Evolutionary conservation across 805 yeast species (phyloP), one percentile per base, ranked within the genome.

Genomic region (Peterozyma toletana): DNA sequence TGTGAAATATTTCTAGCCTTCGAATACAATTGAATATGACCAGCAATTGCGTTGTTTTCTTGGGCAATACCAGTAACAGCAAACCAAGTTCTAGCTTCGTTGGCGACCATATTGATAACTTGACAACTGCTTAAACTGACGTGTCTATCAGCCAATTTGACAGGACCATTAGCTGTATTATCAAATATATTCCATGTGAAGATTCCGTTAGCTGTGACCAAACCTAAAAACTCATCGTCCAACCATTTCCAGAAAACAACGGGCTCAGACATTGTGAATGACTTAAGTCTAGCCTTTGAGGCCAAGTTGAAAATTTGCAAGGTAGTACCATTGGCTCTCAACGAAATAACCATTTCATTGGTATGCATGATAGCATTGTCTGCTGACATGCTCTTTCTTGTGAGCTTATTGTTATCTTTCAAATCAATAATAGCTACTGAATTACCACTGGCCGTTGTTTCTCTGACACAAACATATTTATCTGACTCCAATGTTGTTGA

Each of bases 321-420:
- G 35, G 96, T 90, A 40, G 96, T 89, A 53, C 96, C 96, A 59
- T 89, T 93, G 37, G 98, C 98, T 60, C 98, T 79, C 52, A 93
- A 78, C 13, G 96, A 88, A 55, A 93, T 89, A 50, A 90, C 88
- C 65, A 84, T 80, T 63, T 83, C 80, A n/a, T 67, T 59, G 31
- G 99, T 98, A 64, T 89, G 95, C 93, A 93, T 82, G 60, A 93
- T 93, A 41, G 97, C 98, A 50, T 89, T 86, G 66, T 93, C 99
- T 38, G 99, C 99, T 44, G 86, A 77, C 96, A 93, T 93, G 63
- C 86, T 85, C 66, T 93, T 91, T 59, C 95, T 81, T 17, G 86
- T 83, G 48, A 90, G 79, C 54, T 78, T 76, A 65, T 86, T 86
- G 68, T 80, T 80, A 59, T 86, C 80, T 51, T 78, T 73, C 57